phyloP scores from a whole-genome alignment of 2,329 filamentous ascomycete species.

The Phaeosphaeria sp. region DNA sequence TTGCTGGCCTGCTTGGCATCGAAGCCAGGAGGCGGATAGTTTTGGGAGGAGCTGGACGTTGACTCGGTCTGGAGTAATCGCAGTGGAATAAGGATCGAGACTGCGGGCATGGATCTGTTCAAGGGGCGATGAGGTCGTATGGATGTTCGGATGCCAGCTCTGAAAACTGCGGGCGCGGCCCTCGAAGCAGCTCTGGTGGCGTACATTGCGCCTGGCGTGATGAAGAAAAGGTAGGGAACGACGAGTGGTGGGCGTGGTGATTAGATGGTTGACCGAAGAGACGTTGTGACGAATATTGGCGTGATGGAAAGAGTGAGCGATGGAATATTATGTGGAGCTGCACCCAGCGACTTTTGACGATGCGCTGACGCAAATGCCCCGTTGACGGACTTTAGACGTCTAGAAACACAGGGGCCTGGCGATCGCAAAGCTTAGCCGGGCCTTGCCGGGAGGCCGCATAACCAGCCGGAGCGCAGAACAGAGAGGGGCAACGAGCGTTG shows the following conservation, averaged over 20 bases:
- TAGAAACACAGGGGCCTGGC: constrained; percentile 4
- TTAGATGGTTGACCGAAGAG: constrained; percentile 12
- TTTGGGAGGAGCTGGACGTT: constrained; percentile 56
- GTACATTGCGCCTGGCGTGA: constrained; percentile 51
- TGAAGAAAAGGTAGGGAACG: constrained; percentile 20
- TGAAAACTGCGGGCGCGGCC: constrained; percentile 56
- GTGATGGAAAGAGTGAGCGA: constrained; percentile 13
- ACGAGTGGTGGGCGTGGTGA: constrained; percentile 10
- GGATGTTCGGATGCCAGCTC: constrained; percentile 51
- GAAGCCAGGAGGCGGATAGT: constrained; percentile 85
- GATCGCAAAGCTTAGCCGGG: constrained; percentile 15
- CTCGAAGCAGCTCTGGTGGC: constrained; percentile 52
- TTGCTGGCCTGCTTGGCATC: constrained; percentile 90
- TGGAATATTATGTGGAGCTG: constrained; percentile 10
- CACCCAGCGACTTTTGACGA: constrained; percentile 17
- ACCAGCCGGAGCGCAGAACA: not conserved
- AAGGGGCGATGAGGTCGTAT: constrained; percentile 51
- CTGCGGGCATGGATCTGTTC: constrained; percentile 60
- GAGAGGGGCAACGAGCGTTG: not conserved
- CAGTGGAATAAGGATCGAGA: constrained; percentile 64
- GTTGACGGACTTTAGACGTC: constrained; percentile 3
- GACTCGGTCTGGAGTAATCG: constrained; percentile 64
- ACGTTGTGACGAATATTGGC: constrained; percentile 13
- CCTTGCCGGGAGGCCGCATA: constrained; percentile 8
- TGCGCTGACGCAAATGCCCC: constrained; percentile 20